phyloP scores from a whole-genome alignment of 108 stramenopile genomes.

The Ochromonas danica region DNA sequence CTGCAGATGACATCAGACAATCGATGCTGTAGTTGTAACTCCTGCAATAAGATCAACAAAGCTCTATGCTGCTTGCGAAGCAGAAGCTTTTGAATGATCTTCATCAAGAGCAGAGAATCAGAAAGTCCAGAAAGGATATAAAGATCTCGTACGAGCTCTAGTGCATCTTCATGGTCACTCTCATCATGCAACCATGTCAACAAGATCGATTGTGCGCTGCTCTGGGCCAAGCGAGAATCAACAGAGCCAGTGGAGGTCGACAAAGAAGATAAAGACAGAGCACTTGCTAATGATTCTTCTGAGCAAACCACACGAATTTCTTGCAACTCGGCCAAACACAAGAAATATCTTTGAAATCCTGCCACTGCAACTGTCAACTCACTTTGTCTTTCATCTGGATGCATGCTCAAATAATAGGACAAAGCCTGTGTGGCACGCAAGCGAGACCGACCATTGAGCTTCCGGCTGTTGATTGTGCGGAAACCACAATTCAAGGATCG shows the following conservation, averaged over 20 bases:
- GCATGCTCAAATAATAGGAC: neutral
- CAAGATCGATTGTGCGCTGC: neutral
- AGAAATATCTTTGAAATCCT: neutral
- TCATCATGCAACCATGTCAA: slow-evolving; percentile 32
- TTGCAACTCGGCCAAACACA: slow-evolving; percentile 11
- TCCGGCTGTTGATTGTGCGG: neutral
- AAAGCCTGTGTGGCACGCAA: slow-evolving; percentile 7
- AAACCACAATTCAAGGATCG: neutral
- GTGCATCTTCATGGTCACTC: neutral
- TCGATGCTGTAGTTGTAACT: no score
- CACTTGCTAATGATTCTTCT: neutral
- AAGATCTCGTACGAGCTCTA: slow-evolving; percentile 21
- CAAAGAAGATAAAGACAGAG: neutral
- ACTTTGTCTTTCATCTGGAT: neutral
- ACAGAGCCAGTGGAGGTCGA: neutral
- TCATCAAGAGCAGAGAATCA: no score
- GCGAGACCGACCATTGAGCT: neutral
- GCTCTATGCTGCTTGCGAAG: no score
- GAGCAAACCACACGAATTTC: slow-evolving; percentile 8
- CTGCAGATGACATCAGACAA: no score
- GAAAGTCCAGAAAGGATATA: no score
- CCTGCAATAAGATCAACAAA: no score
- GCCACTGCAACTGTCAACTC: neutral
- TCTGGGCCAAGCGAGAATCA: neutral
- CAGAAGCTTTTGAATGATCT: no score